Evolutionary conservation across 2,329 filamentous ascomycete genomes (phyloP), one percentile per base, ranked within the genome.

Genomic region (Clonostachys chloroleuca): DNA sequence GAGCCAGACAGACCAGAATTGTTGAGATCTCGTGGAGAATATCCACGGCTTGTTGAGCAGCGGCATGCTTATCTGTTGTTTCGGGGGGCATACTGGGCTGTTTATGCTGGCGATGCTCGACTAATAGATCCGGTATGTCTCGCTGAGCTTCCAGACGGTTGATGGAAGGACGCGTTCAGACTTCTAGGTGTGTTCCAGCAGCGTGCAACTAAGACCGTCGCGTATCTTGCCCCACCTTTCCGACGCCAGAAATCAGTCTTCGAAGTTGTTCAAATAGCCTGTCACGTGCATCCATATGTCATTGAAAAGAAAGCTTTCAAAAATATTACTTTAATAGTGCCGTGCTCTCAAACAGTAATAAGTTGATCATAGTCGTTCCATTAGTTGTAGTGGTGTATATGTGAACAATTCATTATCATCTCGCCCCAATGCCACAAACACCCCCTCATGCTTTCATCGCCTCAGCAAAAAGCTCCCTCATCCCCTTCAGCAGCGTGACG

Each of bases 21-120:
- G 89, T 94, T 44, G 92, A 87, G 54, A 94, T 92, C 63, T 94
- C 89, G 56, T 89, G 83, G 33, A 91, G 77, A 43, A 92, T 90
- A 62, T 91, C 87, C 52, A 94, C 87, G 45, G 87, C 88, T 60
- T 92, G 86, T 56, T 89, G 85, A 16, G 89, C 89, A 24, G 87
- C 87, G 56, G 81, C 80, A 64, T 88, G 85, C 67, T 89, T 90
- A 50, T 83, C 80, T 46, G 42, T 44, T 33, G 24, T 30, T 30
- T 30, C 24, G 24, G 24, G 24, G 24, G 24, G 24, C 24, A 30
- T 30, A 8, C 9, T 30, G 24, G 24, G 24, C 9, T 54, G 68
- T 46, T 37, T 43, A 34, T 35, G 12, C 35, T 34, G 36, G 34
- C 40, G 42, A 42, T 49, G 14, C 40, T 46, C 42, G 35, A 35